phyloP scores from a whole-genome alignment of 768 basidiomycete genomes.

The Sistotremastrum suecicum region DNA sequence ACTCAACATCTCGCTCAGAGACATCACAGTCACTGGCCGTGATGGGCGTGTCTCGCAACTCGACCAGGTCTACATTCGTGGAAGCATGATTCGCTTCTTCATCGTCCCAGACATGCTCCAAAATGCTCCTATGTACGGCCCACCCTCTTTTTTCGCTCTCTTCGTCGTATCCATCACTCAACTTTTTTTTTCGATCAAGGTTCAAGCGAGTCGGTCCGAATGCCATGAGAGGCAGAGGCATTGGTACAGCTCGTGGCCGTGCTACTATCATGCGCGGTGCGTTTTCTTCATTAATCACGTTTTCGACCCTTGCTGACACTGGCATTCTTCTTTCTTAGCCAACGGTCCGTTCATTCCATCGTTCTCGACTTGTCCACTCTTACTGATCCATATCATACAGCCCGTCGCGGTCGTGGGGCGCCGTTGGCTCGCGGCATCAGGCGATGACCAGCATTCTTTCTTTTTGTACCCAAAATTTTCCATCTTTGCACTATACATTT shows the following conservation, averaged over 20 bases:
- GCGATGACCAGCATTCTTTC: conserved; percentile 31
- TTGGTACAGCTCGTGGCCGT: conserved; percentile 96
- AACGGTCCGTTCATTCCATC: conserved; percentile 41
- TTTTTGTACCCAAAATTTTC: conserved; percentile 4
- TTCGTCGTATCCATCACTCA: not conserved
- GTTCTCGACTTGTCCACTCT: not conserved
- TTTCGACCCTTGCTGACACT: conserved; percentile 6
- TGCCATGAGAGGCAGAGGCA: conserved; percentile 97
- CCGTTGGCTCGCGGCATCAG: conserved; percentile 67
- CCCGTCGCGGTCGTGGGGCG: conserved; percentile 79
- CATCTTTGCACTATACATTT: conserved; percentile 1
- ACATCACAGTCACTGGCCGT: conserved; percentile 94
- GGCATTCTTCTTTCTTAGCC: conserved; percentile 29
- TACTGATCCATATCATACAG: conserved; percentile 22
- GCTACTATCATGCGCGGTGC: conserved; percentile 96
- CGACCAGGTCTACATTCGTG: conserved; percentile 97
- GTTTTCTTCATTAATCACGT: conserved; percentile 17
- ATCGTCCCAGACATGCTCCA: conserved; percentile 99
- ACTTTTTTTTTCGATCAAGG: conserved; percentile 32
- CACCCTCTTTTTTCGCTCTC: conserved; percentile 1
- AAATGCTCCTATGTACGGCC: conserved; percentile 90
- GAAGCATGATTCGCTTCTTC: conserved; percentile 96
- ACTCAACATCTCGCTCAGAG: conserved; percentile 88
- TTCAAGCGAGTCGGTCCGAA: conserved; percentile 98
- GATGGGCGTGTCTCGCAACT: conserved; percentile 98